These are phyloP conservation scores for Claviceps sp. DNA, from an alignment of 2,329 filamentous ascomycete species.

Conservation along the genomic window DNA sequence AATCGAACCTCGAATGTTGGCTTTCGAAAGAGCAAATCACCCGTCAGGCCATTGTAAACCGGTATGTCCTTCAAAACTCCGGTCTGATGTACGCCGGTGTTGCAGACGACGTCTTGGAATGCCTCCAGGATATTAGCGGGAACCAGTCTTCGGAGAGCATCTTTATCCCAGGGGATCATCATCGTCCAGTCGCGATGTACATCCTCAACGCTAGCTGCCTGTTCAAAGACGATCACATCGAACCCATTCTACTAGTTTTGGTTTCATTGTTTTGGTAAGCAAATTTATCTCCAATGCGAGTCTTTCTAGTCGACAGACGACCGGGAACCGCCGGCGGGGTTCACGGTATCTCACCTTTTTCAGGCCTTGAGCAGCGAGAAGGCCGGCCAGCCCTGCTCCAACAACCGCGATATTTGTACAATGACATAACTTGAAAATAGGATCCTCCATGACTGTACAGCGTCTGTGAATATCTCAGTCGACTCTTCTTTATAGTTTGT, in stretches of 20 bases:
- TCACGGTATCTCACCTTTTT: conserved; percentile 15
- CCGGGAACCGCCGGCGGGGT: not conserved
- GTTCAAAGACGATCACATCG: conserved; percentile 19
- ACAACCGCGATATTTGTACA: conserved; percentile 19
- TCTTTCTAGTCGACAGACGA: not conserved
- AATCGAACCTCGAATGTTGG: conserved; percentile 20
- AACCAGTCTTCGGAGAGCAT: conserved; percentile 20
- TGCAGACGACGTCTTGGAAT: conserved; percentile 19
- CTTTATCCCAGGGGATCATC: conserved; percentile 26
- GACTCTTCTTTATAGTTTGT: not conserved
- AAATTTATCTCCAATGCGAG: not conserved
- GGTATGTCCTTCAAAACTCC: conserved; percentile 18
- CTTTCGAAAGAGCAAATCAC: conserved; percentile 21
- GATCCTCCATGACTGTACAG: no score
- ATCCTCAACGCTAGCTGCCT: conserved; percentile 15
- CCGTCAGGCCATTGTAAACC: conserved; percentile 21
- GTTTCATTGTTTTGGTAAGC: not conserved
- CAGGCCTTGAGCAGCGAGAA: conserved; percentile 23
- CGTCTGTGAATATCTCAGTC: no score
- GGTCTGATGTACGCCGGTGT: conserved; percentile 15
- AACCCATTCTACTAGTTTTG: conserved; percentile 17
- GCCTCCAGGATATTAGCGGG: conserved; percentile 17
- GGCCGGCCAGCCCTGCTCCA: conserved; percentile 24
- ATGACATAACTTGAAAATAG: no score
- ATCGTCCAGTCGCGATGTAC: conserved; percentile 26